Evolutionary conservation across 495 filamentous ascomycete genomes (phyloP).

Genomic region (Aspergillus asperescens): DNA sequence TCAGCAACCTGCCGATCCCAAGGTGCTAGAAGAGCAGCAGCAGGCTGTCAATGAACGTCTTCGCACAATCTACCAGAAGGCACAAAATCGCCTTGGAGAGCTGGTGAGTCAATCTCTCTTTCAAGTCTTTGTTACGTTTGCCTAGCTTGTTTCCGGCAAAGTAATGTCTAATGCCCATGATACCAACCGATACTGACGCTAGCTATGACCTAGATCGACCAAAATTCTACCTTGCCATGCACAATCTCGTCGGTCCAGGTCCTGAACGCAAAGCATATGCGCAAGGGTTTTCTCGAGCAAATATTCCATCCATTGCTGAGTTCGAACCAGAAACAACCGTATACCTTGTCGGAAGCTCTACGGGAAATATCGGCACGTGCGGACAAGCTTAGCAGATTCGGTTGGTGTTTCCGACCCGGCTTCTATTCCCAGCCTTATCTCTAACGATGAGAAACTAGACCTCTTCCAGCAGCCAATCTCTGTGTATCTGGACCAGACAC

Average conservation of each 20-base stretch:
- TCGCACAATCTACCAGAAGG: conserved; percentile 60
- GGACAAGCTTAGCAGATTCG: conserved; percentile 73
- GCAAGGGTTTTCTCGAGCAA: conserved; percentile 70
- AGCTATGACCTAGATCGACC: conserved; percentile 56
- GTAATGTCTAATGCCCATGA: neutral
- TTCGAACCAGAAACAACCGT: conserved; percentile 56
- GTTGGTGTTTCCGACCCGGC: conserved; percentile 42
- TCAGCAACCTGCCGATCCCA: conserved; percentile 55
- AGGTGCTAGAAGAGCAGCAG: conserved; percentile 56
- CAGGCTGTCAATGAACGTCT: conserved; percentile 57
- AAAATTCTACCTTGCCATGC: conserved; percentile 71
- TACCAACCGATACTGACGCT: conserved; percentile 5
- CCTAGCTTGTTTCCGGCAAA: too few species aligned
- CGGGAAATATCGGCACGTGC: conserved; percentile 60
- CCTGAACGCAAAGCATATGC: conserved; percentile 70
- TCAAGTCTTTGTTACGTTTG: too few species aligned
- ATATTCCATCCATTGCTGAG: conserved; percentile 73
- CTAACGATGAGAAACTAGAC: conserved; percentile 45
- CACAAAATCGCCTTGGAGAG: conserved; percentile 57
- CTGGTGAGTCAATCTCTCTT: conserved; percentile 28
- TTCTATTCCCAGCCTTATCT: neutral
- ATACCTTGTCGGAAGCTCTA: conserved; percentile 73
- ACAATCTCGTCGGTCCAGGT: conserved; percentile 78
- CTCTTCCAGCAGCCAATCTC: conserved; percentile 82
- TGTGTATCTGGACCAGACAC: conserved; percentile 69